These are phyloP conservation scores for Botryosphaeria agaves DNA, from an alignment of 2,329 filamentous ascomycete species.

Conservation along the genomic window DNA sequence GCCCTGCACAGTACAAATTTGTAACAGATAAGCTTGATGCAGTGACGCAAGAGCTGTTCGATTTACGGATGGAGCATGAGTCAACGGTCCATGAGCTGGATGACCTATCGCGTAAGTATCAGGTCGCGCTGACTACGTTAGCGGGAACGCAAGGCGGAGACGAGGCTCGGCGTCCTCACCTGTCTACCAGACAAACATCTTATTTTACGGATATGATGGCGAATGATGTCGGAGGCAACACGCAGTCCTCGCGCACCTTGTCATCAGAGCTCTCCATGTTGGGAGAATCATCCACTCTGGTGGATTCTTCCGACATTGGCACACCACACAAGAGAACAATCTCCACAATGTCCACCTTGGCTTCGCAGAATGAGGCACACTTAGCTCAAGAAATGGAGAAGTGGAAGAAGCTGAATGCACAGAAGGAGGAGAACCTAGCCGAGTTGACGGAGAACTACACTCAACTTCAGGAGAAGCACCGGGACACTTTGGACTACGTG, in stretches of 20 bases:
- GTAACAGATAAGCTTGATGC: conserved; percentile 85
- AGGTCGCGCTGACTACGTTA: conserved; percentile 67
- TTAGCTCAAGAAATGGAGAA: conserved; percentile 47
- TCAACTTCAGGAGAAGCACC: conserved; percentile 69
- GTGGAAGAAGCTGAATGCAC: conserved; percentile 50
- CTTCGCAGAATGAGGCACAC: conserved; percentile 18
- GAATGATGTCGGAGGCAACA: conserved; percentile 51
- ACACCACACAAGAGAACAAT: too few relatives aligned
- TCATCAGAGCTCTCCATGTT: conserved; percentile 87
- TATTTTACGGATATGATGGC: conserved; percentile 68
- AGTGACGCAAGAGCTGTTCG: conserved; percentile 80
- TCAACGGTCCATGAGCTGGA: conserved; percentile 66
- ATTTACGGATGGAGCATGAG: conserved; percentile 83
- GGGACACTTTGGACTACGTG: conserved; percentile 65
- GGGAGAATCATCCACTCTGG: conserved; percentile 43
- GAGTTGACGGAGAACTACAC: conserved; percentile 62
- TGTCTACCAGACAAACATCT: conserved; percentile 33
- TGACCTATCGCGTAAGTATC: conserved; percentile 71
- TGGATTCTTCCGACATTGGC: conserved; percentile 34
- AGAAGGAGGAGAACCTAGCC: conserved; percentile 61
- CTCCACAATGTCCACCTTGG: conserved; percentile 45
- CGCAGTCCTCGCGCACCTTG: conserved; percentile 71
- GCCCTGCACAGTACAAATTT: conserved; percentile 65
- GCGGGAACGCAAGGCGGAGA: conserved; percentile 77
- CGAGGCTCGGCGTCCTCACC: conserved; percentile 50